Evolutionary conservation across 768 basidiomycete species (phyloP).

Genomic region (Lactarius deliciosus): DNA sequence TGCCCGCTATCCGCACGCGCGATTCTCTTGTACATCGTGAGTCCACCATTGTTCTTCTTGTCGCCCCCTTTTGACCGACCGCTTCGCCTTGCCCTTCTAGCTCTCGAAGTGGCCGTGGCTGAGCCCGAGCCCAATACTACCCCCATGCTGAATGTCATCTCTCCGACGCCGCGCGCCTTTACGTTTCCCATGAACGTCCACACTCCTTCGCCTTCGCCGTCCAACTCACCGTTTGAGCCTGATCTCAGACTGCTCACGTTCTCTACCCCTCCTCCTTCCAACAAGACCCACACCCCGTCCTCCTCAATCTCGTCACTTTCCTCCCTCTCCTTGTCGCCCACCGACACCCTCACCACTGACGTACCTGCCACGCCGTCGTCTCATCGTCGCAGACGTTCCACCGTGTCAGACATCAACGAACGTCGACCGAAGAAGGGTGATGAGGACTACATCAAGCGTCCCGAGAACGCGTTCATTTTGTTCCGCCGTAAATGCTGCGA

Average conservation of each 20-base stretch:
- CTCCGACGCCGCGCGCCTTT: conserved; percentile 68
- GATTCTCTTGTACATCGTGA: conserved; percentile 60
- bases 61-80: conserved; percentile 10
- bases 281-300: conserved; percentile 43
- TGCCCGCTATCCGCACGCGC: conserved; percentile 80
- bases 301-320: conserved; percentile 45
- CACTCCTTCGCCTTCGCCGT: conserved; percentile 58
- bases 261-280: conserved; percentile 41
- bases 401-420: conserved; percentile 38
- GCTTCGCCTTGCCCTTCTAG: conserved; percentile 34
- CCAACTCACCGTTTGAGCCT: conserved; percentile 71
- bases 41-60: conserved; percentile 30
- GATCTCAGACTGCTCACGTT: conserved; percentile 51
- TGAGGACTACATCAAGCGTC: conserved; percentile 81
- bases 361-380: conserved; percentile 29
- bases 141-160: conserved; percentile 58
- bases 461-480: conserved; percentile 82
- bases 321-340: conserved; percentile 37
- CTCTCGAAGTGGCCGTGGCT: conserved; percentile 77
- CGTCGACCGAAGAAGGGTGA: conserved; percentile 60
- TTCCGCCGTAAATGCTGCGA: conserved; percentile 80
- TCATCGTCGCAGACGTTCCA: conserved; percentile 39
- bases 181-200: conserved; percentile 49
- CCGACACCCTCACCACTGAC: conserved; percentile 33
- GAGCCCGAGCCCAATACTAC: conserved; percentile 43